Evolutionary conservation across 352 stramenopile species (phyloP).

Genomic region (Globisporangium middletonii): DNA sequence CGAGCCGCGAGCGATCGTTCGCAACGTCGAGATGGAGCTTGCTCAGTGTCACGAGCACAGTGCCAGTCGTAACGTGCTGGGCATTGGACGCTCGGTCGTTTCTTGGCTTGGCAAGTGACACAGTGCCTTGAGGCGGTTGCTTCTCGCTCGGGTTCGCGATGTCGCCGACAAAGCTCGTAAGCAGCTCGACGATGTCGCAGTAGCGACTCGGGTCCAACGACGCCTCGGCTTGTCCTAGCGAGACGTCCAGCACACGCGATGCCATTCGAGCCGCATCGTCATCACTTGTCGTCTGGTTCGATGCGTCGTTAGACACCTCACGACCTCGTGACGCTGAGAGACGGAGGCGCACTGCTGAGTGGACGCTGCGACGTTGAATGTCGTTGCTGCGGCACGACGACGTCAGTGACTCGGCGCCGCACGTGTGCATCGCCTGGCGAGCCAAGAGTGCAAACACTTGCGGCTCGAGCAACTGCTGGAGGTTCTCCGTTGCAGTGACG

Average conservation of each 20-base stretch:
- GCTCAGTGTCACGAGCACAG: constrained; percentile 28
- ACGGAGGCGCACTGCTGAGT: constrained; percentile 60
- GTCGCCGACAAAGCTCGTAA: constrained; percentile 10
- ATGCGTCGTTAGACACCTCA: background rate
- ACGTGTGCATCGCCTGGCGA: constrained; percentile 32
- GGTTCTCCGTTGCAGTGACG: constrained; percentile 28
- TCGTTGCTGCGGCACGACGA: constrained; percentile 15
- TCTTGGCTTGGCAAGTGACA: background rate
- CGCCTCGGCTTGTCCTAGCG: constrained; percentile 10
- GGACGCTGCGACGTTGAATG: constrained; percentile 41
- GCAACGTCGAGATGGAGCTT: constrained; percentile 22
- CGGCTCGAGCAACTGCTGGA: constrained; percentile 35
- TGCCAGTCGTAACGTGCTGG: background rate
- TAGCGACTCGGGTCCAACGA: constrained; percentile 7
- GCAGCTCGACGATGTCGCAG: constrained; percentile 6
- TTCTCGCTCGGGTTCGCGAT: background rate
- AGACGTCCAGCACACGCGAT: constrained; percentile 11
- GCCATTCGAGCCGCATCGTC: no score
- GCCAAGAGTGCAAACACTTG: constrained; percentile 31
- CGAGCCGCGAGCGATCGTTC: background rate
- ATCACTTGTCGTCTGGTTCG: background rate
- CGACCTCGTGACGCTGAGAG: background rate
- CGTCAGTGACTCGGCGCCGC: constrained; percentile 20
- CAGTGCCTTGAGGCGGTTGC: background rate
- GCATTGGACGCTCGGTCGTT: no score